These are phyloP conservation scores for Xylaria bambusicola DNA, from an alignment of 495 filamentous ascomycete species.

Conservation along the genomic window DNA sequence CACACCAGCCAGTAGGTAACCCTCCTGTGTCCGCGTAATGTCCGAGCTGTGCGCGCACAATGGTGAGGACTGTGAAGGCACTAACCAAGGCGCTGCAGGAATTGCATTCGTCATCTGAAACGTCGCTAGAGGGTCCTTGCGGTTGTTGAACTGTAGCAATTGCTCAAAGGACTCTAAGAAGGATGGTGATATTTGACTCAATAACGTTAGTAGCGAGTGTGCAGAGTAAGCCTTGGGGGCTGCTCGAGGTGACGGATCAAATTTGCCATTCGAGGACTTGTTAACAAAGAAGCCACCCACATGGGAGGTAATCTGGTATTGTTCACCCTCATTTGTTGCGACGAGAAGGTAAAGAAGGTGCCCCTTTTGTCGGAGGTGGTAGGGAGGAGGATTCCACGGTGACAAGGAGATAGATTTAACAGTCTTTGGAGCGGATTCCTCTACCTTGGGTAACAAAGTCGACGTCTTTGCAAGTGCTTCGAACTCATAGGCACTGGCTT, in stretches of 20 bases:
- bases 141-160: constrained; percentile 77
- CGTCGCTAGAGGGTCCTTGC: constrained; percentile 84
- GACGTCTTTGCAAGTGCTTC: constrained; percentile 64
- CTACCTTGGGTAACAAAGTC: constrained; percentile 66
- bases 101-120: constrained; percentile 94
- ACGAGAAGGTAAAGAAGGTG: constrained; percentile 90
- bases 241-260: constrained; percentile 79
- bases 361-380: constrained; percentile 84
- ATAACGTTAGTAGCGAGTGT: constrained; percentile 83
- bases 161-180: constrained; percentile 73
- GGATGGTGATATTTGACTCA: constrained; percentile 75
- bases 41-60: constrained; percentile 75
- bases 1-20: constrained; percentile 81
- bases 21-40: constrained; percentile 87
- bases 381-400: constrained; percentile 94
- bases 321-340: constrained; percentile 88
- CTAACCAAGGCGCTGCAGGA: constrained; percentile 90
- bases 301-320: constrained; percentile 88
- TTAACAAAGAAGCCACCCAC: constrained; percentile 96
- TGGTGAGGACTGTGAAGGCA: constrained; percentile 64
- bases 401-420: constrained; percentile 87
- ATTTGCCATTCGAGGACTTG: constrained; percentile 85
- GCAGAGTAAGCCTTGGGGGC: constrained; percentile 69
- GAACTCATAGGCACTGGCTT: constrained; percentile 72
- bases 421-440: constrained; percentile 75